phyloP scores from a whole-genome alignment of 768 basidiomycete species.

The Psilocybe cyanescens region DNA sequence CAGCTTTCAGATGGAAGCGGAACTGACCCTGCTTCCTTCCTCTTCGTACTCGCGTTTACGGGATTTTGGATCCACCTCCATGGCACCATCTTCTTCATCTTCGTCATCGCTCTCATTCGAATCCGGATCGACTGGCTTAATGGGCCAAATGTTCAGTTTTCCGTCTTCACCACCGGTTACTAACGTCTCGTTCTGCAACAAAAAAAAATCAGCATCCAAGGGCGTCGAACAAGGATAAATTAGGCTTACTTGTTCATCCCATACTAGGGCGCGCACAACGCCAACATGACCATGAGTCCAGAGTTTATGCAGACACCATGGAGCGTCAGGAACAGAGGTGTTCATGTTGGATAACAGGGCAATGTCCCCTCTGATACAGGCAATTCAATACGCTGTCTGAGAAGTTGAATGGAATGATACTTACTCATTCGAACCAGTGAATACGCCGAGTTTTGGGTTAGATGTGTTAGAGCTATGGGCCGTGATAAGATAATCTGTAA shows the following conservation, averaged over 20 bases:
- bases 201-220: neutral
- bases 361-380: constrained; percentile 53
- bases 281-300: constrained; percentile 63
- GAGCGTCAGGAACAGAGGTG: constrained; percentile 36
- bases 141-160: constrained; percentile 30
- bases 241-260: constrained; percentile 53
- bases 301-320: constrained; percentile 54
- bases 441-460: constrained; percentile 50
- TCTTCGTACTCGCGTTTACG: constrained; percentile 17
- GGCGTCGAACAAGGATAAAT: neutral
- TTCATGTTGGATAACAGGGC: constrained; percentile 54
- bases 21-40: constrained; percentile 15
- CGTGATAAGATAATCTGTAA: constrained; percentile 77
- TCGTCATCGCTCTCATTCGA: constrained; percentile 4
- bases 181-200: constrained; percentile 25
- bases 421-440: constrained; percentile 78
- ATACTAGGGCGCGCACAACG: constrained; percentile 57
- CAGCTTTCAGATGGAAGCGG: neutral
- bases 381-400: neutral
- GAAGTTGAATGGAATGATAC: constrained; percentile 18
- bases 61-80: constrained; percentile 23
- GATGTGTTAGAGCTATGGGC: constrained; percentile 41
- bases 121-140: constrained; percentile 16
- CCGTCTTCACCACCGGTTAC: constrained; percentile 38
- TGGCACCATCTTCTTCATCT: constrained; percentile 12